Base-by-base conservation (phyloP, 768 basidiomycete genomes). In the Crepidotus variabilis region DNA sequence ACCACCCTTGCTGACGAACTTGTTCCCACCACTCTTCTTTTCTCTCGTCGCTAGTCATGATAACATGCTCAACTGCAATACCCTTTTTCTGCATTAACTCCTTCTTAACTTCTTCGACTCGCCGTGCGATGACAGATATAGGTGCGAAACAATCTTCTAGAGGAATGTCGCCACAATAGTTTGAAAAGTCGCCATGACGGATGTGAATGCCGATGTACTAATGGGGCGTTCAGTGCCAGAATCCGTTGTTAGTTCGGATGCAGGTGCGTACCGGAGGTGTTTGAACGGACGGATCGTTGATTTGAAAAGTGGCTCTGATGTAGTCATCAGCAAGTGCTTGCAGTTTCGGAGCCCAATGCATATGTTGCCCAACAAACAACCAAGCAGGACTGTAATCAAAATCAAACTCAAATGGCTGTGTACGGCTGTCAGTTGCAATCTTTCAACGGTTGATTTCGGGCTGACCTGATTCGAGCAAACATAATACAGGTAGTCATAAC, bases 21-120 rank as follows among this genome's bases (percentile, higher is more conserved):
- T 75, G 77, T n/a, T 73, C 67, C 83, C 83, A 86, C 84, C 82
- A 86, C n/a, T 69, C 71, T 10, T 74, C 61, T 60, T 84, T 73
- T 45, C 68, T 62, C 63, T 88, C 85, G 62, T 88, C 86, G 57
- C 83, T 86, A 16, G 84, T 87, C 75, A 86, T 77, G 45, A 88
- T 73, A 22, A 87, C 80, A 59, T 81, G 75, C 5, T 78, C 67
- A n/a, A 79, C 78, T 8, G 57, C 65, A 5, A 82, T 67, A 2
- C 80, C 77, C 56, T 75, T 78, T 36, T 72, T 71, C 50, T 75
- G 67, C 51, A 68, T 57, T 36, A 85, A 63, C 52, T 83, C 80
- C 18, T 73, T 69, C 61, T 80, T 76, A 4, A 85, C 75, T 64
- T 85, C 84, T 3, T 78, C 70, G 6, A 86, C 83, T 36, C 81